Base-by-base conservation (phyloP, 306 rosid genomes). In the Vigna unguiculata region DNA sequence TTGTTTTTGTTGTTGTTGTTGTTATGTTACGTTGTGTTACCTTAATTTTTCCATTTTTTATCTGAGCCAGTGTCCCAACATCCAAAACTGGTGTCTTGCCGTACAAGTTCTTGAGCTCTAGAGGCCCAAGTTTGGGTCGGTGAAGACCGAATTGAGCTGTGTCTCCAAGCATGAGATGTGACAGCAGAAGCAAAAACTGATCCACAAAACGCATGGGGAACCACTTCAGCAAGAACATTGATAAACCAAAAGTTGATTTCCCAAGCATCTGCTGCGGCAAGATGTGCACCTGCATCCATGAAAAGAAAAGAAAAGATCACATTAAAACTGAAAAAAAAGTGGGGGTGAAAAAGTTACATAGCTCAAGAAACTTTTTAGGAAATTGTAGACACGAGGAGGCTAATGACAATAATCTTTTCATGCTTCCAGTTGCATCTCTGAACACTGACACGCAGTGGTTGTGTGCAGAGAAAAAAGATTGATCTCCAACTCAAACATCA, bases 1-100 rank as follows among this genome's bases (percentile, higher is more conserved):
- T 17, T 28, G 32, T 28, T n/a, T n/a, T n/a, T n/a, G n/a, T n/a
- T n/a, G n/a, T n/a, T n/a, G n/a, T n/a, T n/a, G n/a, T n/a, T n/a
- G n/a, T n/a, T n/a, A n/a, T 40, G 87, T 97, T 32, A 15, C 4
- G 36, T 1, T 52, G 41, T 25, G 47, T 25, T 28, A 89, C 99
- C 97, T 93, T 89, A 64, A 96, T 92, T 13, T 91, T 86, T 52
- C 99, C 97, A 40, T 66, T 72, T 88, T 82, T 90, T 86, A 96
- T 93, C 78, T 88, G 81, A 41, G 91, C 85, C 0, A 93, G 85
- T 30, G 99, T 93, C 32, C 99, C 99, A 78, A 96, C 89, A 82
- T 96, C 99, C 65, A 96, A 80, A 57, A 96, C 99, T 1, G 99
- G 99, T 9, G 98, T 96, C 69, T 93, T 96, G 9, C 98, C 99